phyloP scores from a whole-genome alignment of 441 rosid genomes.

The Erodium trifolium region DNA sequence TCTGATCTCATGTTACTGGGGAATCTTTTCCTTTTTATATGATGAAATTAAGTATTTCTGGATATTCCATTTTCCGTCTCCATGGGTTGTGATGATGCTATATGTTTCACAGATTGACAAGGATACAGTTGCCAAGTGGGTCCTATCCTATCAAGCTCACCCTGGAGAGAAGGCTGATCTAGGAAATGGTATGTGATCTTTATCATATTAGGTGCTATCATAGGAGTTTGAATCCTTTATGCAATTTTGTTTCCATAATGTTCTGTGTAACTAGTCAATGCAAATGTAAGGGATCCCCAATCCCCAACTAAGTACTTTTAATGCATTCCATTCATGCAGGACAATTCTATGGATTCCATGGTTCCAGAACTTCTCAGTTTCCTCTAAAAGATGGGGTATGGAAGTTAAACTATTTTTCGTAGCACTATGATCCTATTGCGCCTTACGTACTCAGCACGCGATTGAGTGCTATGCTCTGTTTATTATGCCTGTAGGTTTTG shows the following conservation, averaged over 20 bases:
- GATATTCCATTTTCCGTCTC: background rate
- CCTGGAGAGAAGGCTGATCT: slow-evolving; percentile 40
- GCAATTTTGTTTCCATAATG: background rate
- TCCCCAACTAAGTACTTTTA: background rate
- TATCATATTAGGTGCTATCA: background rate
- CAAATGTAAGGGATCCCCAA: slow-evolving; percentile 2
- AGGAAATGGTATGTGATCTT: slow-evolving; percentile 36
- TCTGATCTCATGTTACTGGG: background rate
- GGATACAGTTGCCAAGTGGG: slow-evolving; percentile 58
- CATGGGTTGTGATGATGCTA: slow-evolving; percentile 2
- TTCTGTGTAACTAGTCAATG: background rate
- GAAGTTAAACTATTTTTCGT: background rate
- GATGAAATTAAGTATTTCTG: background rate
- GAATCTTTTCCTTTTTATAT: background rate
- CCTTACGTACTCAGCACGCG: background rate
- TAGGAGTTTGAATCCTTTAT: background rate
- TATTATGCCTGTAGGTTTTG: slow-evolving; percentile 38
- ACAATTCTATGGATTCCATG: slow-evolving; percentile 72
- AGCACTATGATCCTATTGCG: background rate
- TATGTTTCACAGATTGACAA: slow-evolving; percentile 50
- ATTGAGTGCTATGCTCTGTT: slow-evolving; percentile 12
- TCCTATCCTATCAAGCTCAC: slow-evolving; percentile 66
- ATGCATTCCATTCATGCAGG: slow-evolving; percentile 33
- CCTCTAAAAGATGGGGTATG: slow-evolving; percentile 47
- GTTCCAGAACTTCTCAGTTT: slow-evolving; percentile 77